Base-by-base conservation (phyloP, 805 yeast genomes). In the Pichia paraexigua region DNA sequence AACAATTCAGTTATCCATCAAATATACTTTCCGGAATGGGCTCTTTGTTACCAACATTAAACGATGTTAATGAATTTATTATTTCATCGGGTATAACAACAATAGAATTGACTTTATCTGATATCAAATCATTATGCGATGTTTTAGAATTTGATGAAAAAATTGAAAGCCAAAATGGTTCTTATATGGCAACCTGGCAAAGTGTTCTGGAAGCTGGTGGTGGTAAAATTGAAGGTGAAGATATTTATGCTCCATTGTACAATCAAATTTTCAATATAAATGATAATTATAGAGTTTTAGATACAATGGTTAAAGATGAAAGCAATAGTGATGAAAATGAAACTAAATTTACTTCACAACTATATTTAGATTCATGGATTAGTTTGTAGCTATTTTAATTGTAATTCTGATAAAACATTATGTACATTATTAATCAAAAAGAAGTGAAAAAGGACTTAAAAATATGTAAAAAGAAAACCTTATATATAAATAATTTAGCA, bases 101-200 rank as follows among this genome's bases (percentile, higher is more conserved):
- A 39, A 91, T 89, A 21, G 96, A 91, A 48, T 75, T 94, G 53
- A 80, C 81, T 3, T 71, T 79, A 21, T 73, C 78, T 39, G 95
- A 94, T 64, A 83, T 94, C 46, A 74, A 90, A 52, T 74, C 95
- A 0, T 71, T 94, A 22, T 89, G 97, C 65, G 95, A 90, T 56
- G 97, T 94, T 17, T 70, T 94, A 45, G 81, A 85, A 1, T 88
- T 76, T 66, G 99, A 94, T 61, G 96, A 90, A 60, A 86, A 83
- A 65, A 64, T 94, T 47, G 97, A 90, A 63, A 71, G 75, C 50
- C 72, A 81, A 3, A 82, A 72, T 3, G 78, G 83, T 56, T 77
- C 82, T 43, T 92, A 85, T 67, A 80, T 77, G 60, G 94, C 95
- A 0, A 85, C 96, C 1, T 83, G 92, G 82, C 89, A 84, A 58